These are phyloP conservation scores for Acacia melanoxylon DNA, from an alignment of 306 rosid genomes.

Conservation along the genomic window DNA sequence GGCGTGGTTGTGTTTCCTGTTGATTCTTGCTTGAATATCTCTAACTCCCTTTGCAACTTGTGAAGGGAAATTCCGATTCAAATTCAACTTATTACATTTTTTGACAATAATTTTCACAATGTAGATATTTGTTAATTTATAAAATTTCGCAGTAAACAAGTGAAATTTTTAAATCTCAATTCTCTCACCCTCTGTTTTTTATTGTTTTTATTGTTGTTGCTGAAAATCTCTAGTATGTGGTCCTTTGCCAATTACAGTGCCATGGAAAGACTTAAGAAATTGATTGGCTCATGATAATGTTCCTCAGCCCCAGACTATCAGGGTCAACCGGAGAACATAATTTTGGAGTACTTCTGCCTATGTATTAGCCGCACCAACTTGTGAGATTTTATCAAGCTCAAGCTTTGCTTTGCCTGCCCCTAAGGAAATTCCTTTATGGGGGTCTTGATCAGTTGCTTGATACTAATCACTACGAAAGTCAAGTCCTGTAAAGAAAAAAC, in stretches of 20 bases:
- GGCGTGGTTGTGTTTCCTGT: slow-evolving; percentile 12
- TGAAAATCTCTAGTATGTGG: not conserved
- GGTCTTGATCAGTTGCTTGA: slow-evolving; percentile 7
- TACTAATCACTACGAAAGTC: not conserved
- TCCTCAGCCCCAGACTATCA: slow-evolving; percentile 7
- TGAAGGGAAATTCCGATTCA: slow-evolving; percentile 8
- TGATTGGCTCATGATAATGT: slow-evolving; percentile 42
- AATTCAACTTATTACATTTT: not conserved
- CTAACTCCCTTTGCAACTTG: not conserved
- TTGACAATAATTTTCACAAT: not conserved
- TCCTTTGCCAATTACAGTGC: slow-evolving; percentile 53
- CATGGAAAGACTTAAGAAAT: slow-evolving; percentile 48
- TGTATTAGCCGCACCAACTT: slow-evolving; percentile 4
- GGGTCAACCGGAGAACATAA: slow-evolving; percentile 10
- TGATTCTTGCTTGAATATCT: slow-evolving; percentile 2
- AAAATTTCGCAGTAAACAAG: not conserved
- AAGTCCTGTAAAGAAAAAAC: not conserved
- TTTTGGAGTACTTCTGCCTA: slow-evolving; percentile 23
- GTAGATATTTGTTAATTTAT: not conserved
- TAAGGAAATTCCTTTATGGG: not conserved
- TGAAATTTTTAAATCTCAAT: not conserved
- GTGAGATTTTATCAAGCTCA: slow-evolving; percentile 17
- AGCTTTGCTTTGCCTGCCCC: not conserved
- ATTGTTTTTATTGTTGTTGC: not conserved
- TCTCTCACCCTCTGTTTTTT: not conserved